Base-by-base conservation (phyloP, 2,329 filamentous ascomycete species). In the Emergomyces orientalis region DNA sequence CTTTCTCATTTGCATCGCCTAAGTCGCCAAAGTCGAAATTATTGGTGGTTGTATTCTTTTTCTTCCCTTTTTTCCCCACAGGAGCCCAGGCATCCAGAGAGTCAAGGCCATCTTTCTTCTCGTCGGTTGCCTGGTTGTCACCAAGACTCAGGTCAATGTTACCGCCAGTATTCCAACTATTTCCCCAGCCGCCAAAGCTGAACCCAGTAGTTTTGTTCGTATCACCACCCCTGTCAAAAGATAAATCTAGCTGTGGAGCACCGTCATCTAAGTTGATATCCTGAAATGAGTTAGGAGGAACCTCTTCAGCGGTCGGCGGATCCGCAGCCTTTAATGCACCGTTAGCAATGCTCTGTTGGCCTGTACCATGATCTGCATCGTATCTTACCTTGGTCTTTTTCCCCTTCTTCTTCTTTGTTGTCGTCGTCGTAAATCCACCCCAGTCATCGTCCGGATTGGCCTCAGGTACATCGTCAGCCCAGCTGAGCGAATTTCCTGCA, bases 251-350 rank as follows among this genome's bases (percentile, higher is more conserved):
- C 62, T 84, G 82, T 1, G 84, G 83, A n/a, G 77, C 79, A 32
- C 75, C 71, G 62, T 87, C 85, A 66, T 86, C 82, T 32, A 90
- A 74, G 69, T 85, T 88, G 67, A 91, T 85, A 34, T 90, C 86
- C 54, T 88, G 81, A 67, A 90, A 89, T n/a, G 80, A 75, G 62
- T 83, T 81, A 52, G 74, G 67, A 14, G 77, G 70, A 30, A 74
- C 71, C 25, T 76, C 75, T 6, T 70, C 71, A 37, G 70, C 71
- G 27, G 68, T 67, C n/a, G 72, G 71, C 45, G 74, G 69, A 51
- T 73, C 76, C 32, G 67, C 65, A 52, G 72, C 70, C 69, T 73
- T 34, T 49, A 47, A 32, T 45, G 49, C 43, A 62, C 51, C 49
- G 47, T 60, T 22, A 64, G 62, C 61, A 22, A 45, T n/a, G 9